Evolutionary conservation across 2,329 filamentous ascomycete genomes (phyloP).

Genomic region (Cryphonectria japonica): DNA sequence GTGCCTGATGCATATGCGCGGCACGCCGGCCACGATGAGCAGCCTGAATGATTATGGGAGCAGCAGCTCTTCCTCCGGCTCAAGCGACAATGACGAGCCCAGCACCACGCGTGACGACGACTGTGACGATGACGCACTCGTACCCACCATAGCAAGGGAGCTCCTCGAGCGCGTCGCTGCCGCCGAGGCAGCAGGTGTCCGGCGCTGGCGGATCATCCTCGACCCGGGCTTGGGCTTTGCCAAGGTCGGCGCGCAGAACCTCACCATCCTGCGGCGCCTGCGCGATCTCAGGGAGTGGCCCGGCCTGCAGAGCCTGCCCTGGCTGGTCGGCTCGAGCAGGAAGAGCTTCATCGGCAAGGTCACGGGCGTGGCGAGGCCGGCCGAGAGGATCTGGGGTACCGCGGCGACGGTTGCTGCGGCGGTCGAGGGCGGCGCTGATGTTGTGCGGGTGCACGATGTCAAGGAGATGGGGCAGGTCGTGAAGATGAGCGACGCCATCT

Average conservation of each 20-base stretch:
- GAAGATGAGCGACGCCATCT: slow-evolving; percentile 92
- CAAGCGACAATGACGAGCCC: slow-evolving; percentile 32
- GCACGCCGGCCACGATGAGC: slow-evolving; percentile 82
- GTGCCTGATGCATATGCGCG: slow-evolving; percentile 89
- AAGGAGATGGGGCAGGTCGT: slow-evolving; percentile 82
- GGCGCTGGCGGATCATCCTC: slow-evolving; percentile 91
- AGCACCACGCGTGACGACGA: slow-evolving; percentile 30
- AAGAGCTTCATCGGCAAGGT: slow-evolving; percentile 87
- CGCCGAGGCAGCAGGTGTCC: slow-evolving; percentile 79
- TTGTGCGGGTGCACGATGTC: slow-evolving; percentile 91
- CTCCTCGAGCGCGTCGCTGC: slow-evolving; percentile 70
- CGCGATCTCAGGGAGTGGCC: slow-evolving; percentile 66
- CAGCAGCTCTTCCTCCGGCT: slow-evolving; percentile 46
- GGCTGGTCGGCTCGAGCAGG: slow-evolving; percentile 86
- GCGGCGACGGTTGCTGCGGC: slow-evolving; percentile 86
- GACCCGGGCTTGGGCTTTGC: slow-evolving; percentile 96
- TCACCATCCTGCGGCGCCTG: slow-evolving; percentile 74
- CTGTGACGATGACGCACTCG: slow-evolving; percentile 59
- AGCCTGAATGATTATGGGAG: slow-evolving; percentile 64
- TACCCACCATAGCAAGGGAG: slow-evolving; percentile 68
- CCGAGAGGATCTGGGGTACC: slow-evolving; percentile 79
- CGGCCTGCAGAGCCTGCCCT: slow-evolving; percentile 73
- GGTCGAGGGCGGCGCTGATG: slow-evolving; percentile 84
- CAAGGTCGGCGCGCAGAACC: slow-evolving; percentile 79
- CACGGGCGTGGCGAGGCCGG: slow-evolving; percentile 73